Conservation (phyloP, 2,329 filamentous ascomycete genomes). For the Mycosphaerella sp. region DNA sequence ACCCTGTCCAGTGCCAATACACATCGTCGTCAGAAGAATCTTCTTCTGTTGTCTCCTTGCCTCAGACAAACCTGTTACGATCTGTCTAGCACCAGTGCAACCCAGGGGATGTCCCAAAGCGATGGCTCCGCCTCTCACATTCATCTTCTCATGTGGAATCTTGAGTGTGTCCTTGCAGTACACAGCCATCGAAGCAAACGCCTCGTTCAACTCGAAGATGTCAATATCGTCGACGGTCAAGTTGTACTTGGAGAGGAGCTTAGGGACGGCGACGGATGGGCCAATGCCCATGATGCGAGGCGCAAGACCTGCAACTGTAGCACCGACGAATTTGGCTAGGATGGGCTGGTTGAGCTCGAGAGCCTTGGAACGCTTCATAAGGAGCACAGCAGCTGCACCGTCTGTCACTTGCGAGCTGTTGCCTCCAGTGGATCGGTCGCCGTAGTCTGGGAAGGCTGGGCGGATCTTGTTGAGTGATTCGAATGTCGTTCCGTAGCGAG, state of each 20-base stretch:
- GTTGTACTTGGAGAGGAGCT: slow-evolving; percentile 75
- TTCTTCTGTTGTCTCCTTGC: slow-evolving; percentile 31
- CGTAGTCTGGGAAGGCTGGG: slow-evolving; percentile 83
- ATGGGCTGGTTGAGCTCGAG: slow-evolving; percentile 83
- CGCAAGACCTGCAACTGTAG: slow-evolving; percentile 81
- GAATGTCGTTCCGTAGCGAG: slow-evolving; percentile 80
- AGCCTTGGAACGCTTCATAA: slow-evolving; percentile 93
- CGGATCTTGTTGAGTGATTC: slow-evolving; percentile 79
- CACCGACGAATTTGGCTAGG: slow-evolving; percentile 87
- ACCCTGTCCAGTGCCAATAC: slow-evolving; percentile 60
- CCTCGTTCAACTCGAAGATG: slow-evolving; percentile 92
- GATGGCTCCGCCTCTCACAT: slow-evolving; percentile 73
- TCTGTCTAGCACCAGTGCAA: slow-evolving; percentile 68
- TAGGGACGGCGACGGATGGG: slow-evolving; percentile 63
- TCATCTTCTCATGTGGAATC: slow-evolving; percentile 70
- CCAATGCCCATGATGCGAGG: slow-evolving; percentile 97
- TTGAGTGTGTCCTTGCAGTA: slow-evolving; percentile 66
- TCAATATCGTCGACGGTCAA: slow-evolving; percentile 77
- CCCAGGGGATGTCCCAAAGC: slow-evolving; percentile 79
- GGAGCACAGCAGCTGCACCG: slow-evolving; percentile 77
- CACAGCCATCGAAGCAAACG: slow-evolving; percentile 95
- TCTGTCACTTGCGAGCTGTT: slow-evolving; percentile 96
- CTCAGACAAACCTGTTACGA: slow-evolving; percentile 64
- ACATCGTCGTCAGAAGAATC: slow-evolving; percentile 80
- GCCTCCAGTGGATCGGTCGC: slow-evolving; percentile 77